Evolutionary conservation across 2,329 filamentous ascomycete species (phyloP).

Genomic region (Tolypocladium paradoxum): DNA sequence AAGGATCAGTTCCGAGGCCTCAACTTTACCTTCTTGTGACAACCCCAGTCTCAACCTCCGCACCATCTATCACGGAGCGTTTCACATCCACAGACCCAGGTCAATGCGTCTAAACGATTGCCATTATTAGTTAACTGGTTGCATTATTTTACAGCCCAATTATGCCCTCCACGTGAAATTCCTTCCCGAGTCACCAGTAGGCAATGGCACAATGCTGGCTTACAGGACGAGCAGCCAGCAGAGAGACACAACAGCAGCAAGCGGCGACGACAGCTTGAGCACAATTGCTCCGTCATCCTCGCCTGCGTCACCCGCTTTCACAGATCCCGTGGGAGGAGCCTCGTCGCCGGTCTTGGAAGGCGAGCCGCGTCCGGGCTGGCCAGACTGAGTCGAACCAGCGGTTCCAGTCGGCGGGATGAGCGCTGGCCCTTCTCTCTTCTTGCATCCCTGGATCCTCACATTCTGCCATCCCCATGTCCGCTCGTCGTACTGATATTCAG

Average conservation of each 20-base stretch:
- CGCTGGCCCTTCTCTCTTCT: slow-evolving; percentile 1
- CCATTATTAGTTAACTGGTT: not conserved
- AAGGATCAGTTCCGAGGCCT: too few relatives aligned
- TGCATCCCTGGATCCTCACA: slow-evolving; percentile 16
- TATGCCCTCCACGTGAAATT: not conserved
- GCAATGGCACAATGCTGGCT: not conserved
- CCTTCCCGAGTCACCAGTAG: not conserved
- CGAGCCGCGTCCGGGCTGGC: not conserved
- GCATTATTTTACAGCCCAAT: not conserved
- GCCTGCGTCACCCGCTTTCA: not conserved
- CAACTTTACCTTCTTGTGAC: too few relatives aligned
- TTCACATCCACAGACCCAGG: not conserved
- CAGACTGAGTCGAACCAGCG: not conserved
- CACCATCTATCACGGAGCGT: not conserved
- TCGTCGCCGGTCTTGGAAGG: slow-evolving; percentile 1
- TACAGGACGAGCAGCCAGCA: slow-evolving; percentile 6
- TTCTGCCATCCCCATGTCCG: slow-evolving; percentile 16
- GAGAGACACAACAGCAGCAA: slow-evolving; percentile 6
- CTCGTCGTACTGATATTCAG: slow-evolving; percentile 18
- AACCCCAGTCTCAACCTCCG: not conserved
- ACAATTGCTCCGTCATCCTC: slow-evolving; percentile 3
- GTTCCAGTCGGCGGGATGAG: not conserved
- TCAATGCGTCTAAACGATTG: not conserved
- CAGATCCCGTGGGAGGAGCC: not conserved
- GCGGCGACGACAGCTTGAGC: slow-evolving; percentile 3